These are phyloP conservation scores for Ceratobasidium sp. DNA, from an alignment of 1,284 basidiomycete species.

Conservation along the genomic window DNA sequence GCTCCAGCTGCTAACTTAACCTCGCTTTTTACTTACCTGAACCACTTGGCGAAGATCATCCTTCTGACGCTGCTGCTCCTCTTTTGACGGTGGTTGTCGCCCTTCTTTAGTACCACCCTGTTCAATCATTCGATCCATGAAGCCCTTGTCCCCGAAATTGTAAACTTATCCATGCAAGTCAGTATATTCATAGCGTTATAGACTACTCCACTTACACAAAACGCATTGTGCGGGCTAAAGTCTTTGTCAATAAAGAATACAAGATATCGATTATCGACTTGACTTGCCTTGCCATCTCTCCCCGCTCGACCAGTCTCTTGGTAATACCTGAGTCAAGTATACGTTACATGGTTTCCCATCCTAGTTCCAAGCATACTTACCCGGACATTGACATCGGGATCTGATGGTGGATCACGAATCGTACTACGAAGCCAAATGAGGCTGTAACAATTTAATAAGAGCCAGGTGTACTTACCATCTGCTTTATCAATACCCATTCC, in stretches of 20 bases:
- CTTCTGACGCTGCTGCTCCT: slow-evolving; percentile 68
- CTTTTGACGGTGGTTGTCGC: slow-evolving; percentile 51
- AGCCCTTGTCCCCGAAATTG: slow-evolving; percentile 63
- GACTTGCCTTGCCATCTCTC: slow-evolving; percentile 71
- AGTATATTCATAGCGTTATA: neutral
- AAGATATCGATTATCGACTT: slow-evolving; percentile 35
- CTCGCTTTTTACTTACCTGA: slow-evolving; percentile 48
- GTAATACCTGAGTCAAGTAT: slow-evolving; percentile 65
- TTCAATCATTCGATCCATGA: slow-evolving; percentile 64
- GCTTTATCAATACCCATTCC: slow-evolving; percentile 98
- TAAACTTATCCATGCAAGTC: slow-evolving; percentile 60
- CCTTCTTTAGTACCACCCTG: slow-evolving; percentile 57
- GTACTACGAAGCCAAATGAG: slow-evolving; percentile 59
- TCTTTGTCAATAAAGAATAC: neutral
- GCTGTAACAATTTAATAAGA: neutral
- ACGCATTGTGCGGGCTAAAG: slow-evolving; percentile 43
- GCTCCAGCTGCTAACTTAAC: neutral
- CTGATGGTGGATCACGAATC: slow-evolving; percentile 80
- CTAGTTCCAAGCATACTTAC: slow-evolving; percentile 51
- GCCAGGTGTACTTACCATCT: slow-evolving; percentile 61
- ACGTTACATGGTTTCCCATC: neutral
- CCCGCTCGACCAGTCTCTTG: slow-evolving; percentile 90
- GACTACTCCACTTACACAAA: slow-evolving; percentile 33
- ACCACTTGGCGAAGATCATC: slow-evolving; percentile 69
- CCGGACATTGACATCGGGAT: slow-evolving; percentile 76